A percentile compares a stretch with the other conserved stretches of the same genome.
Evolutionary conservation across 108 stramenopile species (phyloP).

Genomic region (Cyclostephanos tholiformis): DNA sequence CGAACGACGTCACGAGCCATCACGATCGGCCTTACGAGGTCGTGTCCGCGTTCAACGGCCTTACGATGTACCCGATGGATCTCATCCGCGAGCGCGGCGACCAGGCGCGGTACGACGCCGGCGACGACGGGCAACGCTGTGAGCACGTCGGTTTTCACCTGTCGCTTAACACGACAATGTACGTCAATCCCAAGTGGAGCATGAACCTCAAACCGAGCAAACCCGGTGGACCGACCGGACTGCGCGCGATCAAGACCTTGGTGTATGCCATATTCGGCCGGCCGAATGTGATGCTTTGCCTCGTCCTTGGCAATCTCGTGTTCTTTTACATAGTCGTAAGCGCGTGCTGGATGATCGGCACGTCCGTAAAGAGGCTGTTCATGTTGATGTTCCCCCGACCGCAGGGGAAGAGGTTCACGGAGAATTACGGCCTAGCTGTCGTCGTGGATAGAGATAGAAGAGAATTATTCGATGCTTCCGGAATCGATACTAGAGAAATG

Average conservation of each 20-base stretch:
- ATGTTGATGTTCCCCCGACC: constrained; percentile 12
- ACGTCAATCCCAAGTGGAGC: constrained; percentile 60
- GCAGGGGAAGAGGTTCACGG: neutral
- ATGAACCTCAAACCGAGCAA: constrained; percentile 53
- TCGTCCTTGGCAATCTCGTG: constrained; percentile 24
- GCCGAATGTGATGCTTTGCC: constrained; percentile 39
- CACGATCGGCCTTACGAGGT: constrained; percentile 38
- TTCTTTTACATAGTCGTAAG: constrained; percentile 36
- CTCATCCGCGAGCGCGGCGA: constrained; percentile 33
- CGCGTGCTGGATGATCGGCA: constrained; percentile 37
- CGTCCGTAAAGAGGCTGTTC: constrained; percentile 32
- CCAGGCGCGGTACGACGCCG: constrained; percentile 48
- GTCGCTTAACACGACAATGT: constrained; percentile 45
- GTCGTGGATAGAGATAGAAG: constrained; percentile 12
- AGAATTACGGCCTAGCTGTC: neutral
- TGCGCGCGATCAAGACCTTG: constrained; percentile 45
- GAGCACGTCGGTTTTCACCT: constrained; percentile 62
- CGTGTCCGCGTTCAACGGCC: constrained; percentile 52
- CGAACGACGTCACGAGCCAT: constrained; percentile 29
- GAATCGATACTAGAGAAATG: constrained; percentile 21
- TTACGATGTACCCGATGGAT: constrained; percentile 52
- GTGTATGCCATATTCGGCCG: constrained; percentile 40
- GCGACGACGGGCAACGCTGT: constrained; percentile 56
- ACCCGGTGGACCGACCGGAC: constrained; percentile 61
- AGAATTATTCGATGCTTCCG: constrained; percentile 17